phyloP scores from a whole-genome alignment of 1,284 basidiomycete species.

The Phaffia rhodozyma region DNA sequence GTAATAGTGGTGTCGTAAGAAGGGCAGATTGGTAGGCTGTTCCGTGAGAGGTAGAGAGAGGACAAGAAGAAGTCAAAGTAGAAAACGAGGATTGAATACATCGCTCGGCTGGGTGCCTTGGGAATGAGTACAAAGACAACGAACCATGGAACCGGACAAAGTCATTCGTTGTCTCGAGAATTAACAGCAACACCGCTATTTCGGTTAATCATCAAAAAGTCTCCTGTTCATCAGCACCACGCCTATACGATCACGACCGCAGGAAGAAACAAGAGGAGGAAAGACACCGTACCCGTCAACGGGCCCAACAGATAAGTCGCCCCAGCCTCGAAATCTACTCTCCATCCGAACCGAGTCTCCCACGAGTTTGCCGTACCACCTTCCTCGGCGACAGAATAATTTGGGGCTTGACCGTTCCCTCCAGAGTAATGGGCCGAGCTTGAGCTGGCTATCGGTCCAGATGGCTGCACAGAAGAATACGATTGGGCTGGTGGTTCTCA shows the following conservation, averaged over 20 bases:
- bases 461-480: constrained; percentile 7
- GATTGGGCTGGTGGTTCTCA: constrained; percentile 2
- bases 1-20: constrained; percentile 51
- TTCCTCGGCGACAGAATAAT: constrained; percentile 27
- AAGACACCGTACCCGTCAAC: constrained; percentile 47
- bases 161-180: constrained; percentile 67
- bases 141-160: constrained; percentile 66
- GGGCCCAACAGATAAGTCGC: constrained; percentile 60
- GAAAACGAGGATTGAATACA: constrained; percentile 2
- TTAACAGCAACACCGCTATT: constrained; percentile 53
- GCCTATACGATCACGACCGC: background rate
- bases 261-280: background rate
- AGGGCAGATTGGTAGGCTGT: constrained; percentile 68
- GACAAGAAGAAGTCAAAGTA: background rate
- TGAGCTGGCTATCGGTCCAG: background rate
- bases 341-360: constrained; percentile 57
- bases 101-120: constrained; percentile 5
- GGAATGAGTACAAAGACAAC: constrained; percentile 22
- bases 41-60: constrained; percentile 6
- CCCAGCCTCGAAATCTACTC: constrained; percentile 58
- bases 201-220: background rate
- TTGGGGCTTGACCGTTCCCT: background rate
- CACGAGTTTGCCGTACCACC: constrained; percentile 49
- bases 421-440: background rate
- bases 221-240: too few relatives aligned